Conservation (phyloP, 805 yeast species). For the Metschnikowia kofuensis region DNA sequence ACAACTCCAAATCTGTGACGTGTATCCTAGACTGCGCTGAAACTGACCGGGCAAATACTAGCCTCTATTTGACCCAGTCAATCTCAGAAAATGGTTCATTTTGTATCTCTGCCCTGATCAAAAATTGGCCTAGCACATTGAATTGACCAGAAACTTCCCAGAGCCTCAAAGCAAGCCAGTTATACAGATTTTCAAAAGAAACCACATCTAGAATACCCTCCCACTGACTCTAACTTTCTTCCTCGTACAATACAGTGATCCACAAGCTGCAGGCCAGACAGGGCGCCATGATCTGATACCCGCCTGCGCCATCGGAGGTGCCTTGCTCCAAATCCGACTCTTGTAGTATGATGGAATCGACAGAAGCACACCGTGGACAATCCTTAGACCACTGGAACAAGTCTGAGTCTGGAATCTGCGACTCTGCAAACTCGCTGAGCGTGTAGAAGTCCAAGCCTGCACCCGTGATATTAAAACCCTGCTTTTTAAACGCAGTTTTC, state of each 20-base stretch:
- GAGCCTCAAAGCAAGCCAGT: too few species aligned
- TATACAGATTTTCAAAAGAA: too few species aligned
- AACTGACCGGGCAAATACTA: too few species aligned
- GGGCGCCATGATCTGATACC: slow-evolving; percentile 68
- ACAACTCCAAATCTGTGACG: too few species aligned
- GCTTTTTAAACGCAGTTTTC: slow-evolving; percentile 26
- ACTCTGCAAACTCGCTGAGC: slow-evolving; percentile 57
- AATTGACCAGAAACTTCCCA: too few species aligned
- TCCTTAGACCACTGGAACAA: slow-evolving; percentile 38
- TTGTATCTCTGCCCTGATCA: too few species aligned
- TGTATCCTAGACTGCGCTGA: too few species aligned
- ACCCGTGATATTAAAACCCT: slow-evolving; percentile 46
- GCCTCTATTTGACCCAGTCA: too few species aligned
- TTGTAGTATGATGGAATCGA: slow-evolving; percentile 52
- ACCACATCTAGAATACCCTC: too few species aligned
- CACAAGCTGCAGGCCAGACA: slow-evolving; percentile 84
- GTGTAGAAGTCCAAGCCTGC: slow-evolving; percentile 70
- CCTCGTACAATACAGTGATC: slow-evolving; percentile 72
- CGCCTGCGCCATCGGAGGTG: slow-evolving; percentile 48
- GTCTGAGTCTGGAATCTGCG: slow-evolving; percentile 25
- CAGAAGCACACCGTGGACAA: slow-evolving; percentile 66
- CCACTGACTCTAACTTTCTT: slow-evolving; percentile 18
- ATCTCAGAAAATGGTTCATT: too few species aligned
- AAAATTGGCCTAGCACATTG: too few species aligned
- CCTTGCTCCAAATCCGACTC: slow-evolving; percentile 63